Evolutionary conservation across 257 asterid species (phyloP).

Genomic region (Fraxinus anomala): DNA sequence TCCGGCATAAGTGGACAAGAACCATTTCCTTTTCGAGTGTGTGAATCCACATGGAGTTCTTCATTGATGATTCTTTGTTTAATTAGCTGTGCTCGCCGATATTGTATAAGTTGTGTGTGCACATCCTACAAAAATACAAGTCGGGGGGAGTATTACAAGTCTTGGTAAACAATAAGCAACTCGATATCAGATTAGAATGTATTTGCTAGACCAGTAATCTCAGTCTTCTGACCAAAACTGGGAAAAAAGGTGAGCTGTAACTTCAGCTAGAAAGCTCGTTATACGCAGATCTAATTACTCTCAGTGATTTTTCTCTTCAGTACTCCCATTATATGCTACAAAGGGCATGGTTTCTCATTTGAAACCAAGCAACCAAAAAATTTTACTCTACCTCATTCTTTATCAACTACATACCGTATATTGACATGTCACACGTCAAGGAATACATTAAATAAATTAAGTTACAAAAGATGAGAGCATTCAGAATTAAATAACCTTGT

Average conservation of each 20-base stretch:
- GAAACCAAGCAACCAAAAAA: background rate
- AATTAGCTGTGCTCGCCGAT: conserved; percentile 83
- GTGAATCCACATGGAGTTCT: conserved; percentile 67
- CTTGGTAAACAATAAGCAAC: background rate
- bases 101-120: conserved; percentile 87
- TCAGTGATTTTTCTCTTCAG: background rate
- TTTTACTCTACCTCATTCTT: background rate
- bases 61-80: conserved; percentile 66
- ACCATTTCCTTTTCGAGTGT: conserved; percentile 70
- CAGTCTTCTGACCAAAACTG: background rate
- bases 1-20: conserved; percentile 96
- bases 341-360: background rate
- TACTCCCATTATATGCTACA: background rate
- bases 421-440: background rate
- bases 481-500: background rate
- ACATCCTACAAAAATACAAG: conserved; percentile 59
- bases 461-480: background rate
- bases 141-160: background rate
- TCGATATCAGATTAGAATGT: background rate
- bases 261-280: background rate
- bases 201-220: background rate
- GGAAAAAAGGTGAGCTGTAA: background rate
- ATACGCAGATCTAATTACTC: background rate
- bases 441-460: background rate
- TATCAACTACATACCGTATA: background rate